Evolutionary conservation across 1,139 yeast species (phyloP).

Genomic region (Saccharomyces hybrid): DNA sequence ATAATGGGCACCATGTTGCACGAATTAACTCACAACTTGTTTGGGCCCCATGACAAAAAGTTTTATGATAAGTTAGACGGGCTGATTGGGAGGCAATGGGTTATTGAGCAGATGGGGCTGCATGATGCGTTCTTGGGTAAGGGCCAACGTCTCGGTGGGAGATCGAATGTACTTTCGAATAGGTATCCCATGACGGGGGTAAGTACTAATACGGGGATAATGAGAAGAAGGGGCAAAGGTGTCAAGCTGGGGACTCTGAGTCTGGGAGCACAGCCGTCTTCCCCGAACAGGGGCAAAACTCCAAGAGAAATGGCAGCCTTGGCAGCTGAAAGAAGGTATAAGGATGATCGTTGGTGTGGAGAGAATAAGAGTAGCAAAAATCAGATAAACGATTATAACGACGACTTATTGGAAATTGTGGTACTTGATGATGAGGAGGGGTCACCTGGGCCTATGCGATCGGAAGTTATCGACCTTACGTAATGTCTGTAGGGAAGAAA

Average conservation of each 20-base stretch:
- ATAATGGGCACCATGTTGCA: conserved; percentile 80
- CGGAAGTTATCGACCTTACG: neutral
- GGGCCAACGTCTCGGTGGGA: conserved; percentile 49
- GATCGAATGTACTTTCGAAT: conserved; percentile 11
- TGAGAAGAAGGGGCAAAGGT: conserved; percentile 22
- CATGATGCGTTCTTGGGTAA: conserved; percentile 38
- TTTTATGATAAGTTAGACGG: conserved; percentile 65
- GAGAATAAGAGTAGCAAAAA: conserved; percentile 1
- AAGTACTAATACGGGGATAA: conserved; percentile 5
- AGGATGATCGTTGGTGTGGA: conserved; percentile 52
- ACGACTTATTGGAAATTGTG: neutral
- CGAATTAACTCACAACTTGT: conserved; percentile 73
- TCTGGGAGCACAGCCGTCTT: neutral
- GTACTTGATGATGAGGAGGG: neutral
- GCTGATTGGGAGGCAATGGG: conserved; percentile 51
- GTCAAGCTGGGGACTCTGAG: conserved; percentile 4
- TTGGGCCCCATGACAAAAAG: conserved; percentile 71
- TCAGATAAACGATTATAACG: neutral
- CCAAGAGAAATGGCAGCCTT: conserved; percentile 43
- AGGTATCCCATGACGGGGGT: conserved; percentile 6
- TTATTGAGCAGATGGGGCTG: conserved; percentile 39
- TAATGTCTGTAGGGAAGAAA: neutral
- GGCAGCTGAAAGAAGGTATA: conserved; percentile 59
- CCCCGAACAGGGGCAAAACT: conserved; percentile 11
- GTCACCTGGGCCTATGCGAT: too few relatives aligned